A percentile compares a stretch with the other conserved stretches of the same genome.
phyloP scores from a whole-genome alignment of 345 rosid genomes.

The Schrenkiella parvula region DNA sequence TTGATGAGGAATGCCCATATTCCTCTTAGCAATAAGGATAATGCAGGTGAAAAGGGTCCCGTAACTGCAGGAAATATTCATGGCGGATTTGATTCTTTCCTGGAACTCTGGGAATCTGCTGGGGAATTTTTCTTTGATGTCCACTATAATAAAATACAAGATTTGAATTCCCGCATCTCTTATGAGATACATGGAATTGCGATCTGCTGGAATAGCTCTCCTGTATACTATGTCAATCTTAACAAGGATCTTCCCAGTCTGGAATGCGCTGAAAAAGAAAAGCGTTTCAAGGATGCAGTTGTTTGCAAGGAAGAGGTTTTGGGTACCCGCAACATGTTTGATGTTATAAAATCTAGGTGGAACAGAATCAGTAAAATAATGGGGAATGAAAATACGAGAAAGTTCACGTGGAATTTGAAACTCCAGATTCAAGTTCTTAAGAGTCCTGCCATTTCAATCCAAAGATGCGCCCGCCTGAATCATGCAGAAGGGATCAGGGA shows the following conservation, averaged over 20 bases:
- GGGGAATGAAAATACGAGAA: constrained; percentile 54
- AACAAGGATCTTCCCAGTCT: constrained; percentile 64
- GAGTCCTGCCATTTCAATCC: constrained; percentile 61
- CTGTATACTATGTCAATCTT: constrained; percentile 74
- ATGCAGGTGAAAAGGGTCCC: constrained; percentile 61
- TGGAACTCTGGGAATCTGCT: constrained; percentile 68
- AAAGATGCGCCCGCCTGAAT: constrained; percentile 49
- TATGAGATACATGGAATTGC: constrained; percentile 92
- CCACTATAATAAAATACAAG: constrained; percentile 62
- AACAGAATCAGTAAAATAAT: constrained; percentile 64
- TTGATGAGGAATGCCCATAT: constrained; percentile 24
- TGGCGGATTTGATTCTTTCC: constrained; percentile 88
- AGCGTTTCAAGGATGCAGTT: constrained; percentile 31
- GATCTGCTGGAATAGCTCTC: constrained; percentile 83
- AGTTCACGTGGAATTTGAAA: constrained; percentile 91
- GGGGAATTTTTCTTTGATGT: constrained; percentile 81
- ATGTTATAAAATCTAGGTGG: constrained; percentile 62
- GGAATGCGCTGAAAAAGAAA: constrained; percentile 40
- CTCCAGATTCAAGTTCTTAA: constrained; percentile 79
- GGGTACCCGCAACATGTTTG: constrained; percentile 38
- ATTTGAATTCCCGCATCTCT: constrained; percentile 39
- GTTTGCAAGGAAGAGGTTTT: constrained; percentile 31
- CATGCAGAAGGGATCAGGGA: constrained; percentile 40
- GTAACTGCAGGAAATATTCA: constrained; percentile 49
- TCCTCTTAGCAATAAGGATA: constrained; percentile 35